Evolutionary conservation across 257 asterid genomes (phyloP), one percentile per base, ranked within the genome.

Genomic region (Fraxinus pennsylvanica): DNA sequence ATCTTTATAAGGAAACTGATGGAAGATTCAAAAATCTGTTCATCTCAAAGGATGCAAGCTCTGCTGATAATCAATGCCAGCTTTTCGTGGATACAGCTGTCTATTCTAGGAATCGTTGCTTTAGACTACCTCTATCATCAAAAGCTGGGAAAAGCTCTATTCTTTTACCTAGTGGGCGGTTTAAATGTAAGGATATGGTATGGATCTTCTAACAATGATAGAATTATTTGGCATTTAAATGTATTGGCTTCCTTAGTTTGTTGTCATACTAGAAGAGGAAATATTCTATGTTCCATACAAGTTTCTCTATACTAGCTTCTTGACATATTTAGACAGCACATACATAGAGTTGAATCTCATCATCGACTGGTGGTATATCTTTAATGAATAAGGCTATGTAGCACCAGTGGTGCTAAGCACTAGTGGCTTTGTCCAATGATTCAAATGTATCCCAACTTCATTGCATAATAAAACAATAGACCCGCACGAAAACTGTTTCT

Each of bases 1-100:
- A 82, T 77, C 82, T 74, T 74, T 88, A 78, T 72, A 90, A 86
- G 85, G 91, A 82, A 82, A 86, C 38, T 72, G 97, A 90, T 79
- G 82, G 78, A 81, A 91, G 80, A 30, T 93, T 82, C 74, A 88
- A 78, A 76, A 91, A 86, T 70, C 87, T 95, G 73, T 87, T 90
- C 73, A 76, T 95, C 69, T 87, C 90, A 57, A 95, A 93, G 90
- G 91, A 84, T 71, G 85, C 93, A 82, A 86, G 77, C 81, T 80
- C 94, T 82, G 83, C 78, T 25, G 88, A 87, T 74, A 79, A 75
- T 30, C 84, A 78, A 61, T 27, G 75, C 76, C 91, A 88, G 32
- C 88, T 87, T 78, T 95, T 95, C 82, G 96, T 95, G 83, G 99
- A 95, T 85, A 87, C 93, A 83, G 98, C 99, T 70, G 99, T 95